Percentiles rank a stretch among this genome's conserved stretches.
Conservation (phyloP, 805 yeast species). For the Candida ulmi region DNA sequence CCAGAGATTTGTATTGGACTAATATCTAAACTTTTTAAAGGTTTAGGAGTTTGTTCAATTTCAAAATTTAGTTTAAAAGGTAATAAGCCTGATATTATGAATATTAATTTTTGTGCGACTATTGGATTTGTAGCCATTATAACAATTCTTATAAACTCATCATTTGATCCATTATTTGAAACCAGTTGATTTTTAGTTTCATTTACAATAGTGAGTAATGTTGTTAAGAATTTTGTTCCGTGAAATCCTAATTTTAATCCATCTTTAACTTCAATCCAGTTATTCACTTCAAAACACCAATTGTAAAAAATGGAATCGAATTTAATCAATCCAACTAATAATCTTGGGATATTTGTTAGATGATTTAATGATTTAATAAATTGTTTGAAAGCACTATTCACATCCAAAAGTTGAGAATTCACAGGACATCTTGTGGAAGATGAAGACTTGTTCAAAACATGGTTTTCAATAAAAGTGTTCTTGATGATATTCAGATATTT, state of each 20-base stretch:
- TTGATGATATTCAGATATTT: constrained; percentile 26
- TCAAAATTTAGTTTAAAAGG: constrained; percentile 27
- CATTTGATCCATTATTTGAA: neutral
- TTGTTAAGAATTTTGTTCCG: constrained; percentile 19
- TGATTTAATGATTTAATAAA: constrained; percentile 27
- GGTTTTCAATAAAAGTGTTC: constrained; percentile 18
- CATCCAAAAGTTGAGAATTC: constrained; percentile 17
- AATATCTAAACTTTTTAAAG: neutral
- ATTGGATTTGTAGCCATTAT: constrained; percentile 55
- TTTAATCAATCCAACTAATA: constrained; percentile 27
- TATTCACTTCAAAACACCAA: constrained; percentile 35
- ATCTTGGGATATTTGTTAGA: constrained; percentile 28
- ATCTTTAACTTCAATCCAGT: constrained; percentile 38
- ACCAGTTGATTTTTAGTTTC: constrained; percentile 11
- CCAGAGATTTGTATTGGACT: neutral
- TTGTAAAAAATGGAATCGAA: constrained; percentile 24
- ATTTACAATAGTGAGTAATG: constrained; percentile 16
- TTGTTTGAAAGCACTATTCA: constrained; percentile 22
- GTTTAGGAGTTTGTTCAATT: constrained; percentile 8
- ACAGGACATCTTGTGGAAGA: constrained; percentile 1
- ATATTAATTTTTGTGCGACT: constrained; percentile 53
- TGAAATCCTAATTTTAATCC: constrained; percentile 25
- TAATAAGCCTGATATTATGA: constrained; percentile 45
- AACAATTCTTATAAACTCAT: constrained; percentile 42
- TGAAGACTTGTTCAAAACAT: constrained; percentile 5